Base-by-base conservation (phyloP, 192 early-diverging fungal species). In the Backusella macrospora region DNA sequence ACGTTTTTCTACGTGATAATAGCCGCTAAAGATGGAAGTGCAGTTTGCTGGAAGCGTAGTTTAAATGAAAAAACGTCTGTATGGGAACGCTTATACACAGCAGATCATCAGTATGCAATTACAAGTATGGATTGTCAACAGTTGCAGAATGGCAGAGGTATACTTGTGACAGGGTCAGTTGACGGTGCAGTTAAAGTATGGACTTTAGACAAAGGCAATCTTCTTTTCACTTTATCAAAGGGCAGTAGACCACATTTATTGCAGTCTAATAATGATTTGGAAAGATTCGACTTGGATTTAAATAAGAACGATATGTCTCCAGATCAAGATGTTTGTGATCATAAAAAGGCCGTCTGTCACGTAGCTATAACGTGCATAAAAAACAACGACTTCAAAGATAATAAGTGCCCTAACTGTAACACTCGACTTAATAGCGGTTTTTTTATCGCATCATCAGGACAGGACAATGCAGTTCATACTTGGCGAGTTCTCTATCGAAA, bases 151-250 rank as follows among this genome's bases (percentile, higher is more conserved):
- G 72, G 72, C 9, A 74, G 70, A 6, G 75, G 79, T 46, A 68
- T 77, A 14, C 16, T 81, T 42, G 76, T 81, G 1, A 67, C 59
- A 21, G 79, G 79, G 23, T 67, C 75, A 16, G 47, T 44, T 21
- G 48, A 81, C 26, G 79, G 79, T 23, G 43, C 79, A 9, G 79
- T 81, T 14, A 73, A 81, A 34, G 74, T 70, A 16, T 81, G 72
- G 75, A 67, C 74, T 23, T 62, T 74, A 18, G 46, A 73, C 26
- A 65, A 67, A n/a, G 79, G 79, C 16, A 21, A 67, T 29, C 34
- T 47, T 23, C 21, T 81, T 10, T 71, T 68, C 13, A 74, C 68
- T 12, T n/a, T 78, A 13, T 78, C 77, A n/a, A 65, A 26, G 9
- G 73, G 77, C 21, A 68, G 43, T 39, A 16, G 13, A 71, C 14